Percentiles rank a stretch among this genome's conserved stretches.
These are phyloP conservation scores for Calocera viscosa DNA, from an alignment of 768 basidiomycete genomes.

Conservation along the genomic window DNA sequence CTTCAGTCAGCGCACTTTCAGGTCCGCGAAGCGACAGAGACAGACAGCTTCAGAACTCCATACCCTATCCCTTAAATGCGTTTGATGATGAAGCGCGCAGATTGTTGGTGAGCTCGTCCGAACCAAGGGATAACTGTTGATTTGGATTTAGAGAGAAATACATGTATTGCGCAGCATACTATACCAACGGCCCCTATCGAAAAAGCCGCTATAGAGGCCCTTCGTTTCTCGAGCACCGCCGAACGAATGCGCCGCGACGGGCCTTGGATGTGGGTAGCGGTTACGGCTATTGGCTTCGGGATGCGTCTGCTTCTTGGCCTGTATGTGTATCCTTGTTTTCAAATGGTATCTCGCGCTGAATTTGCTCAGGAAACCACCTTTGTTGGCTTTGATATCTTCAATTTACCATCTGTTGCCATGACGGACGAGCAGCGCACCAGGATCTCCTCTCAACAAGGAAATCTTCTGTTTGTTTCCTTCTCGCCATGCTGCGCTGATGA, in stretches of 20 bases:
- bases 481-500: background rate
- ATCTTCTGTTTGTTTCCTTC: background rate
- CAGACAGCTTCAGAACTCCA: background rate
- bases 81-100: constrained; percentile 6
- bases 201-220: background rate
- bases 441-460: background rate
- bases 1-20: background rate
- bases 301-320: background rate
- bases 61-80: background rate
- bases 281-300: constrained; percentile 4
- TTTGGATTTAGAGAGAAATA: background rate
- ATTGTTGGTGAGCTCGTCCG: background rate
- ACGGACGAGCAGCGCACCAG: background rate
- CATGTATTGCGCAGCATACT: constrained; percentile 3
- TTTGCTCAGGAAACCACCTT: background rate
- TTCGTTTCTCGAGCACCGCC: background rate
- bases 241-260: background rate
- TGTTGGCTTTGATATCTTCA: background rate
- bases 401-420: background rate
- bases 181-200: background rate
- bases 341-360: background rate
- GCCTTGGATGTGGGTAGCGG: background rate
- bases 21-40: background rate
- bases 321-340: background rate
- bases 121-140: background rate